These are phyloP conservation scores for Geotrichum australiense DNA, from an alignment of 1,139 yeast genomes.

Conservation along the genomic window DNA sequence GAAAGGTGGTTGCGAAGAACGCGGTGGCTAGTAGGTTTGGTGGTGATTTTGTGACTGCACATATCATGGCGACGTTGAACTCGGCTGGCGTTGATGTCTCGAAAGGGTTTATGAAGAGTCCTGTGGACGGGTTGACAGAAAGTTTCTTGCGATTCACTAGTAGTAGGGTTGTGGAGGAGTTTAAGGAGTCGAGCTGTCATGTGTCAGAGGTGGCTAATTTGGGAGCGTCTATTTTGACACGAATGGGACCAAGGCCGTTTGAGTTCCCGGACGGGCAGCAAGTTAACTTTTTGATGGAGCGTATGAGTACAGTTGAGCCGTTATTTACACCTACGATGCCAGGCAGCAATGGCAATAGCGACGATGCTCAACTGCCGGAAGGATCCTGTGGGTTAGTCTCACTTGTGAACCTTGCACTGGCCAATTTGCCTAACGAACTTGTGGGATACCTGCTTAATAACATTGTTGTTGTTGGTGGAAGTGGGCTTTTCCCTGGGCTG, in stretches of 20 bases:
- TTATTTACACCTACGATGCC: constrained; percentile 48
- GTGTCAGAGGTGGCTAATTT: constrained; percentile 41
- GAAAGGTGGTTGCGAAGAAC: constrained; percentile 38
- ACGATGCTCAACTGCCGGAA: too few relatives aligned
- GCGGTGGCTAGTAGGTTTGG: constrained; percentile 35
- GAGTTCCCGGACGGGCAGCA: constrained; percentile 77
- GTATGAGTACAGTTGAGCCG: constrained; percentile 70
- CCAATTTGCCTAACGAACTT: constrained; percentile 52
- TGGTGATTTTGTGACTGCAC: constrained; percentile 38
- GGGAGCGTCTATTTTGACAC: constrained; percentile 23
- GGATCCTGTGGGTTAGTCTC: constrained; percentile 55
- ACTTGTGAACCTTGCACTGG: constrained; percentile 50
- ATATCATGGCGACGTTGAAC: constrained; percentile 31
- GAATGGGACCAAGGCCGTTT: constrained; percentile 45
- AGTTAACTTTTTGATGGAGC: constrained; percentile 53
- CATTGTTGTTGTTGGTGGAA: constrained; percentile 83
- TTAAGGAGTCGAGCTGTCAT: constrained; percentile 58
- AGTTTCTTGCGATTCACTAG: constrained; percentile 35
- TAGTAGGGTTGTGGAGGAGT: constrained; percentile 44
- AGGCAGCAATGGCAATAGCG: constrained; percentile 24
- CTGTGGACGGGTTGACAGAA: constrained; percentile 29
- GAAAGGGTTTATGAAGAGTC: constrained; percentile 33
- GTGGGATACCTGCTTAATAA: constrained; percentile 81
- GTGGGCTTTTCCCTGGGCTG: constrained; percentile 74
- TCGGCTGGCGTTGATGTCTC: constrained; percentile 27